Evolutionary conservation across 768 basidiomycete species (phyloP).

Genomic region (Naganishia randhawae): DNA sequence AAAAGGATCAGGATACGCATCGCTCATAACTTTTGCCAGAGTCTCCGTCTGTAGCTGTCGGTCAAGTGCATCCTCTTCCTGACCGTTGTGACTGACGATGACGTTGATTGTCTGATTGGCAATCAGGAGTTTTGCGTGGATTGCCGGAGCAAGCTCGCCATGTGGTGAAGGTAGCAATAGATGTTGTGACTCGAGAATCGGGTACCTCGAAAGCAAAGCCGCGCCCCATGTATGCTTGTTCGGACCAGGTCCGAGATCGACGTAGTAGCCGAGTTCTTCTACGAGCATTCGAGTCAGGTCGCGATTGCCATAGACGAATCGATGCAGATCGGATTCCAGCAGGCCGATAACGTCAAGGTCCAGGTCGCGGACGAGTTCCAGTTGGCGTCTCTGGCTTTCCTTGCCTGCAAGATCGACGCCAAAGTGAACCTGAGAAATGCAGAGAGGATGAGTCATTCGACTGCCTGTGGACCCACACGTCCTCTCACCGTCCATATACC

Average conservation of each 20-base stretch:
- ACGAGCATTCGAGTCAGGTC: conserved; percentile 76
- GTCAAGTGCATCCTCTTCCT: conserved; percentile 88
- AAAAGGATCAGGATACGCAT: conserved; percentile 65
- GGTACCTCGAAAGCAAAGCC: conserved; percentile 79
- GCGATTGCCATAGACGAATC: conserved; percentile 74
- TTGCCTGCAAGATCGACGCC: conserved; percentile 70
- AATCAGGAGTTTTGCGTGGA: conserved; percentile 76
- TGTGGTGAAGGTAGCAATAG: conserved; percentile 79
- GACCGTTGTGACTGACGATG: conserved; percentile 86
- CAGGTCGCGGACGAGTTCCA: conserved; percentile 68
- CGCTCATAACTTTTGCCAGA: conserved; percentile 72
- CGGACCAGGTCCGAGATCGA: conserved; percentile 83
- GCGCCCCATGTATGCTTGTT: conserved; percentile 88
- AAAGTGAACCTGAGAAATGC: conserved; percentile 59
- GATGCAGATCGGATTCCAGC: conserved; percentile 51
- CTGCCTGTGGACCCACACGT: neutral
- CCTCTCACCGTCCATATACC: conserved; percentile 76
- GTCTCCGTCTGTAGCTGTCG: conserved; percentile 78
- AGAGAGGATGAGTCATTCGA: neutral
- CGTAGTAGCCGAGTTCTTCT: conserved; percentile 70
- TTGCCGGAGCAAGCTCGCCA: conserved; percentile 83
- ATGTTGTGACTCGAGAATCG: conserved; percentile 79
- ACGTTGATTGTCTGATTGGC: conserved; percentile 74
- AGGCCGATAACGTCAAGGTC: conserved; percentile 67
- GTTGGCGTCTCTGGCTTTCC: conserved; percentile 68